Conservation (phyloP, 2,329 filamentous ascomycete species). For the Ophiognomonia clavigignenti-juglandacearum region DNA sequence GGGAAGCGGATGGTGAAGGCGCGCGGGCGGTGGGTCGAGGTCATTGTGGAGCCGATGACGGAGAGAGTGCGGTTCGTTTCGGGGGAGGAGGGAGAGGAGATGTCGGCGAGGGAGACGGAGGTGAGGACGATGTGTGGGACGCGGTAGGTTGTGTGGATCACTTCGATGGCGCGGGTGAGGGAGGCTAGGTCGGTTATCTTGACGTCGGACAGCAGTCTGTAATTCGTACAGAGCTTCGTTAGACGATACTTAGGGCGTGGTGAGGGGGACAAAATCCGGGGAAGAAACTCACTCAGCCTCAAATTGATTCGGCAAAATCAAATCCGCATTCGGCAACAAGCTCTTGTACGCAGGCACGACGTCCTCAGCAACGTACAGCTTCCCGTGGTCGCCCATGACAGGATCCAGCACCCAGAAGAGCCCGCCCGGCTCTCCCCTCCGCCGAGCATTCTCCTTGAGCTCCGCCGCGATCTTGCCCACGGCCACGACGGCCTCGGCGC, state of each 20-base stretch:
- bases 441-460: conserved; percentile 60
- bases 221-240: not conserved
- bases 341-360: conserved; percentile 87
- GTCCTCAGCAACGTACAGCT: conserved; percentile 84
- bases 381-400: conserved; percentile 96
- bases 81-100: conserved; percentile 62
- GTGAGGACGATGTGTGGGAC: conserved; percentile 92
- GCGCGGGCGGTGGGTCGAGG: conserved; percentile 60
- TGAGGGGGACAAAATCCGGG: too few relatives aligned
- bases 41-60: conserved; percentile 69
- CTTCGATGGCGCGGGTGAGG: conserved; percentile 68
- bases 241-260: too few relatives aligned
- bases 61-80: conserved; percentile 88
- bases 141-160: conserved; percentile 69
- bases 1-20: conserved; percentile 86
- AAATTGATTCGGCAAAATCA: conserved; percentile 95
- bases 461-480: conserved; percentile 82
- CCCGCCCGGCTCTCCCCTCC: conserved; percentile 52
- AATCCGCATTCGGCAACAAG: conserved; percentile 73
- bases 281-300: conserved; percentile 75
- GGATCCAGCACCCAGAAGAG: conserved; percentile 99
- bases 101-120: conserved; percentile 72
- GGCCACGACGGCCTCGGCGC: conserved; percentile 75
- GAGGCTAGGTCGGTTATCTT: conserved; percentile 72
- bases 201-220: conserved; percentile 78